Conservation (phyloP, 257 asterid genomes). For the Nicotiana attenuata region DNA sequence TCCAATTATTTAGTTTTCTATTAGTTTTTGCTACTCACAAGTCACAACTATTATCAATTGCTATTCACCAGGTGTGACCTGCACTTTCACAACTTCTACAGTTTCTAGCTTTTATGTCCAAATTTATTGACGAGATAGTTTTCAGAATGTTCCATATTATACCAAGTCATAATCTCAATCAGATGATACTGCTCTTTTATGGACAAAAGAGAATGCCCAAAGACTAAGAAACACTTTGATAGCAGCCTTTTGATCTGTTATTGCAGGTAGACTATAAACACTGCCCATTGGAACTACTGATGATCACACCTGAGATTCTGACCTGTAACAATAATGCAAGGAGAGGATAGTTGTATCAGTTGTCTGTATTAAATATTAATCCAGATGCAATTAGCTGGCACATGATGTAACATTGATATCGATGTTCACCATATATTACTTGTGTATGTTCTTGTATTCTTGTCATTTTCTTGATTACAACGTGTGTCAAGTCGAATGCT, state of each 20-base stretch:
- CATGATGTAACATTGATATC: neutral
- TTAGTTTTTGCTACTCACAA: neutral
- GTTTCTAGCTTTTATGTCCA: neutral
- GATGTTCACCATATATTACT: neutral
- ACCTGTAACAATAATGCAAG: neutral
- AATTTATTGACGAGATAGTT: neutral
- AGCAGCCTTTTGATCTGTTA: neutral
- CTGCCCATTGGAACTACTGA: neutral
- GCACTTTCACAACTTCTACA: neutral
- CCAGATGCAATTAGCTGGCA: neutral
- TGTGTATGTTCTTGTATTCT: neutral
- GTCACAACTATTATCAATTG: neutral
- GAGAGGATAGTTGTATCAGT: too few relatives aligned
- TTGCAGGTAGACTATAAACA: neutral
- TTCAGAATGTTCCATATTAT: neutral
- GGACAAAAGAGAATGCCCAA: neutral
- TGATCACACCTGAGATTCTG: neutral
- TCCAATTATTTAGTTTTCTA: neutral
- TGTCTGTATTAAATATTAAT: too few relatives aligned
- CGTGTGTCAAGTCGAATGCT: neutral
- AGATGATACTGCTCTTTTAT: neutral
- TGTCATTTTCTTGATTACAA: neutral
- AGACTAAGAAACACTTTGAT: neutral
- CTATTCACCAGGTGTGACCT: neutral
- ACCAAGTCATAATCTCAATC: neutral